Evolutionary conservation across 2,329 filamentous ascomycete species (phyloP).

Genomic region (Magnaporthales sp.): DNA sequence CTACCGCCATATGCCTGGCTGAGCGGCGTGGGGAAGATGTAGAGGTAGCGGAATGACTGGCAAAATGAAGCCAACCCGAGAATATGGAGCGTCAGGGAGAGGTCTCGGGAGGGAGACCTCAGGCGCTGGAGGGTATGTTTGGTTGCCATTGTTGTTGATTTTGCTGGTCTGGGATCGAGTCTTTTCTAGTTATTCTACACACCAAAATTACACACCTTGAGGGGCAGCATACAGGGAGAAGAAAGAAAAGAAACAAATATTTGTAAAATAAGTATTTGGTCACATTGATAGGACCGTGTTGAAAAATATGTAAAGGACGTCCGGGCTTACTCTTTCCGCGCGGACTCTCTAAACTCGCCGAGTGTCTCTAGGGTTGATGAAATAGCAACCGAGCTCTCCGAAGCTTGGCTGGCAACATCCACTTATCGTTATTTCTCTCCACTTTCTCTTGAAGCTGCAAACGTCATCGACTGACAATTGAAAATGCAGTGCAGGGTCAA

Average conservation of each 20-base stretch:
- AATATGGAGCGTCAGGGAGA: conserved; percentile 55
- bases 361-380: neutral
- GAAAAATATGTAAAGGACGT: neutral
- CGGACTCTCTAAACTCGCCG: neutral
- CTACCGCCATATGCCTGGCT: conserved; percentile 57
- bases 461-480: neutral
- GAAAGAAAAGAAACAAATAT: neutral
- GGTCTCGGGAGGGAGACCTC: conserved; percentile 52
- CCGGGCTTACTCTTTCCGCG: neutral
- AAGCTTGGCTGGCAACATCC: neutral
- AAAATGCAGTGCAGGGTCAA: neutral
- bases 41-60: conserved; percentile 44
- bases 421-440: neutral
- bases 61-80: conserved; percentile 42
- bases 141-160: neutral
- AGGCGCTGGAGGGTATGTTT: conserved; percentile 58
- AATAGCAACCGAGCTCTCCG: neutral
- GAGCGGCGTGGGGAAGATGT: conserved; percentile 39
- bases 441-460: neutral
- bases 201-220: neutral
- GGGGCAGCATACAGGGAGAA: neutral
- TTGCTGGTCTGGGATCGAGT: neutral
- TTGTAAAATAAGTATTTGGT: neutral
- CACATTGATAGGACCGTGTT: neutral
- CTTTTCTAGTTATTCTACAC: neutral